Evolutionary conservation across 176 grass and related monocot species (phyloP).

Genomic region (Lolium multiflorum): DNA sequence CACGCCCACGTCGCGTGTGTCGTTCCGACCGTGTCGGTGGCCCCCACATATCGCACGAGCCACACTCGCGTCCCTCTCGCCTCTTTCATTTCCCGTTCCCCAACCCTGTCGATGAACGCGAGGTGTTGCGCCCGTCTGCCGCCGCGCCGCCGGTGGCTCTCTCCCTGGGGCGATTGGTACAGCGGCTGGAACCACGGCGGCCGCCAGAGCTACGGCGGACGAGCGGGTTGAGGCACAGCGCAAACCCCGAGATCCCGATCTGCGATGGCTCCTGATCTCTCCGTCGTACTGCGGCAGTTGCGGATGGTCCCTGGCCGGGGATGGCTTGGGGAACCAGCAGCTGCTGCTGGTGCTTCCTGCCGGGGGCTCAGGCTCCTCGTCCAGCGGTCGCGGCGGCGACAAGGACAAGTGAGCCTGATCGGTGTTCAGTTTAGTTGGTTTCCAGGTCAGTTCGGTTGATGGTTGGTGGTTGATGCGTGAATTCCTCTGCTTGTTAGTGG

Average conservation of each 20-base stretch:
- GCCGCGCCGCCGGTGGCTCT: too few species aligned
- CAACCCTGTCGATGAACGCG: too few species aligned
- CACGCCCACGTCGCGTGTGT: too few species aligned
- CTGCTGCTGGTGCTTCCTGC: neutral
- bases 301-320: constrained; percentile 29
- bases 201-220: constrained; percentile 41
- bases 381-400: neutral
- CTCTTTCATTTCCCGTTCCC: too few species aligned
- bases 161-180: too few species aligned
- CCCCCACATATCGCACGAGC: too few species aligned
- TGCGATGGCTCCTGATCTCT: constrained; percentile 10
- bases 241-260: neutral
- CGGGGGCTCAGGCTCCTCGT: constrained; percentile 50
- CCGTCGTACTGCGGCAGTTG: neutral
- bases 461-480: neutral
- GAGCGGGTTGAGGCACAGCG: constrained; percentile 52
- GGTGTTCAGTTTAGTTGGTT: neutral
- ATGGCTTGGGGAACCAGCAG: constrained; percentile 52
- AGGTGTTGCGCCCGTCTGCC: too few species aligned
- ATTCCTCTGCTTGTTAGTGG: neutral
- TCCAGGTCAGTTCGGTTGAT: neutral
- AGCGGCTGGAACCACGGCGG: too few species aligned
- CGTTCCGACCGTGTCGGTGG: too few species aligned
- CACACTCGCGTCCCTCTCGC: too few species aligned
- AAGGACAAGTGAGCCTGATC: neutral